Evolutionary conservation across 2,329 filamentous ascomycete species (phyloP), one percentile per base, ranked within the genome.

Genomic region (Aspergillus sp.): DNA sequence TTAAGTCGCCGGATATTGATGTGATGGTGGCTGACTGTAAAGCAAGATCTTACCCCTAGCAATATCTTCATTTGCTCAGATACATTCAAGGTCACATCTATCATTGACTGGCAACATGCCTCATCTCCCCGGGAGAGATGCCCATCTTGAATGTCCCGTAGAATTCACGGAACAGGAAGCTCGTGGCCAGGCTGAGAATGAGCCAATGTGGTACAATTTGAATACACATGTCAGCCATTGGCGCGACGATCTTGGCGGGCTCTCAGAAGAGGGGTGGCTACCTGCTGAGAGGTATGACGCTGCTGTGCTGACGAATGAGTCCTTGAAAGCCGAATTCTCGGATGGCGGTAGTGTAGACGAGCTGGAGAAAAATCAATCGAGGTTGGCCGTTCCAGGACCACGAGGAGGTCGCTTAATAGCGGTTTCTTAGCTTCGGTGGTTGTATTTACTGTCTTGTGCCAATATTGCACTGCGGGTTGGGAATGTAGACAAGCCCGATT

Each of bases 71-170:
- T 49, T 2, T 42, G 22, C n/a, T 38, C 46, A 2, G 40, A 47
- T n/a, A 34, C 43, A 3, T 36, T 38, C 14, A 34, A 34, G 10
- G 26, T 49, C 14, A 39, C 42, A 19, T 49, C 37, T 24, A 43
- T 49, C 12, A 45, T 48, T 27, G 42, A 46, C 24, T 51, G 47
- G 51, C 51, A 52, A 19, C 43, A 51, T 29, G 39, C 43, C 10
- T 24, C 3, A 26, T 50, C 17, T 37, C 26, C 29, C 30, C 7
- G 32, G 29, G 22, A 41, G 42, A 13, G 32, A 40, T 14, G 16
- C 20, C n/a, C 19, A 30, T 17, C 8, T n/a, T 7, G 25, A 34
- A 24, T 48, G 43, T 29, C 42, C 41, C 16, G 31, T 43, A 20
- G 5, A n/a, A 15, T 45, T 48, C 24, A 36, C 39, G 3, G 24